Conservation (phyloP, 2,329 filamentous ascomycete species). For the Chaetomium sp. region DNA sequence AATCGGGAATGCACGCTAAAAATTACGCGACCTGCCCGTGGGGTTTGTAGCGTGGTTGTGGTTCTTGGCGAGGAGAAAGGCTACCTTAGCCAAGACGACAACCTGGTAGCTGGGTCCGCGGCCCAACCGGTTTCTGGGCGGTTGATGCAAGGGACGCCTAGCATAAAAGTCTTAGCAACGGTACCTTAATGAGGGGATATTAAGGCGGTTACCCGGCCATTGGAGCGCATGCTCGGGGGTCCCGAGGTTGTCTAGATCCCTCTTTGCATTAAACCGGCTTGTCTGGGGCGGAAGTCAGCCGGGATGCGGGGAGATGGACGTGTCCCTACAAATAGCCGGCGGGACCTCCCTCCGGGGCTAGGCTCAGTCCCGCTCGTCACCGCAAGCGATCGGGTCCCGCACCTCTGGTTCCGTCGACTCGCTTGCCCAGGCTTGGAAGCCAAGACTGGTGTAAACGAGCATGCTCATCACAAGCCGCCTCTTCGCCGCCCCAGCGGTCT, state of each 20-base stretch:
- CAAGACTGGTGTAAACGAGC: neutral
- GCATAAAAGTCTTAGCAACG: neutral
- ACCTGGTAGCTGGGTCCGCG: neutral
- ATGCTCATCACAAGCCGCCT: conserved; percentile 3
- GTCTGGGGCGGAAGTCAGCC: neutral
- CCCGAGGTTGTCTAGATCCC: neutral
- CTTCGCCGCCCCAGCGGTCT: neutral
- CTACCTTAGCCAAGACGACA: neutral
- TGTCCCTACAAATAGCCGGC: conserved; percentile 4
- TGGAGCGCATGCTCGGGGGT: conserved; percentile 5
- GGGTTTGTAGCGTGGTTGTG: neutral
- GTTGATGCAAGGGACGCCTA: neutral
- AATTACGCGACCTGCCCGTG: neutral
- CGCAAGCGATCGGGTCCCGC: neutral
- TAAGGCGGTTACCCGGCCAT: neutral
- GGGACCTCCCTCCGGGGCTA: neutral
- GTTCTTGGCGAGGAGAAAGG: neutral
- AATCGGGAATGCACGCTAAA: neutral
- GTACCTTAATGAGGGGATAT: neutral
- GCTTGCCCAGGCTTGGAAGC: neutral
- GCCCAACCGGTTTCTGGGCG: neutral
- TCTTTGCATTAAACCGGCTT: conserved; percentile 3
- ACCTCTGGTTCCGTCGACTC: neutral
- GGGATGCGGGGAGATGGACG: neutral
- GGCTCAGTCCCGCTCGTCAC: neutral